These are phyloP conservation scores for Sutorius australiensis DNA, from an alignment of 768 basidiomycete genomes.

Conservation along the genomic window DNA sequence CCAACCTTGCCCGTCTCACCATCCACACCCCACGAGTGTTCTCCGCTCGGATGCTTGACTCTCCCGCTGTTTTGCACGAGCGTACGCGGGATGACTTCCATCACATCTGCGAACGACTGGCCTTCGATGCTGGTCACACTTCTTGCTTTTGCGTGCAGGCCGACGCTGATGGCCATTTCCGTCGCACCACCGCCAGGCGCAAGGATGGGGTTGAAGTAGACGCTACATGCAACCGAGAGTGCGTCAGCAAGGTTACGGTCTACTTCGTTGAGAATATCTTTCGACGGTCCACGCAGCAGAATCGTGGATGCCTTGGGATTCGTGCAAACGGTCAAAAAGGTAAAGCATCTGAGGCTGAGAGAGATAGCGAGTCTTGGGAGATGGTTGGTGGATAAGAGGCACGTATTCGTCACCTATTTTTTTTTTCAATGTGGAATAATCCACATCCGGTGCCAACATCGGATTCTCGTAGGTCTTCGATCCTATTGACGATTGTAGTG, in stretches of 20 bases:
- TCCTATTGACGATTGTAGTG: slow-evolving; percentile 94
- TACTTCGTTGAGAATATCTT: slow-evolving; percentile 97
- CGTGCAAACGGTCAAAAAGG: slow-evolving; percentile 90
- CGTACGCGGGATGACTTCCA: slow-evolving; percentile 96
- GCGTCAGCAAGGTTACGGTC: slow-evolving; percentile 97
- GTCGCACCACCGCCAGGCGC: slow-evolving; percentile 60
- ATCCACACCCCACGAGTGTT: slow-evolving; percentile 90
- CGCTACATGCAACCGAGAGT: slow-evolving; percentile 95
- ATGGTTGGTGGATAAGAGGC: neutral
- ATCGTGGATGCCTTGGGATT: slow-evolving; percentile 97
- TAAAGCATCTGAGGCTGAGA: slow-evolving; percentile 72
- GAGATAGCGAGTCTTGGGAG: neutral
- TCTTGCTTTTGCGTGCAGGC: slow-evolving; percentile 74
- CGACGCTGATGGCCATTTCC: slow-evolving; percentile 96
- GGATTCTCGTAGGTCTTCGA: slow-evolving; percentile 88
- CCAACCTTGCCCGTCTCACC: slow-evolving; percentile 95
- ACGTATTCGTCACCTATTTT: slow-evolving; percentile 92
- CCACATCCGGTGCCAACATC: slow-evolving; percentile 95
- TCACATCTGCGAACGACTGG: slow-evolving; percentile 90
- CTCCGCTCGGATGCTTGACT: slow-evolving; percentile 92
- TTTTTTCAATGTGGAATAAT: slow-evolving; percentile 92
- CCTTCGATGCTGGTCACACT: slow-evolving; percentile 84
- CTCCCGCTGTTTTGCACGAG: slow-evolving; percentile 92
- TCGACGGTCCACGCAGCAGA: slow-evolving; percentile 94
- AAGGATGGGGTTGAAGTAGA: slow-evolving; percentile 92